Evolutionary conservation across 2,329 filamentous ascomycete species (phyloP), one percentile per base, ranked within the genome.

Genomic region (Stagonosporopsis vannaccii): DNA sequence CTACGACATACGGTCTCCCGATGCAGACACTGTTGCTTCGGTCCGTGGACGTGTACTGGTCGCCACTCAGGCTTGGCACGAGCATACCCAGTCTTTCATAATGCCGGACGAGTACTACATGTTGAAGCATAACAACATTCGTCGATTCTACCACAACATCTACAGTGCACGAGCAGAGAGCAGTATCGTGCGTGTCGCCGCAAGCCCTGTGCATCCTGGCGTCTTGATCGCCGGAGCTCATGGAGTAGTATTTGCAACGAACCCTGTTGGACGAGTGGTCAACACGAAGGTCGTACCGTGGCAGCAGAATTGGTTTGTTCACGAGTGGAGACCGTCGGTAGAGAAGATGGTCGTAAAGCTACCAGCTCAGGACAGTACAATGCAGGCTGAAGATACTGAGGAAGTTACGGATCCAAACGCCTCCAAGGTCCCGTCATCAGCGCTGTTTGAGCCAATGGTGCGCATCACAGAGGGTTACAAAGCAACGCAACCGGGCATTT

Each of bases 301-400:
- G 76, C 79, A 84, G 54, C 82, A 85, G 59, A 80, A 75, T 6
- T 85, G 85, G 82, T 87, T 87, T 61, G 70, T 75, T 22, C 84
- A 87, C 62, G 83, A 86, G 51, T 88, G 84, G 83, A 67, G 78
- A 19, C 56, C 58, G 3, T 57, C 65, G 1, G 52, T 71, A n/a
- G 56, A 62, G 0, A 30, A 63, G 2, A 33, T 66, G 44, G 25
- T 51, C 0, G 25, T 45, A n/a, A 46, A 58, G 17, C 35, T 52
- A 35, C 26, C 42, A 36, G 20, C 7, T 13, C 49, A 40, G 1
- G 36, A 51, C 12, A 25, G 2, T 2, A 25, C 37, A 6, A 33
- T 47, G 42, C n/a, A 20, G n/a, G 26, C 56, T 33, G 49, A 44
- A 8, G 49, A 42, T 11, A 35, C 30, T 1, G n/a, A 33, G 17